phyloP scores from a whole-genome alignment of 148 eudicot genomes.

The Silene conica region DNA sequence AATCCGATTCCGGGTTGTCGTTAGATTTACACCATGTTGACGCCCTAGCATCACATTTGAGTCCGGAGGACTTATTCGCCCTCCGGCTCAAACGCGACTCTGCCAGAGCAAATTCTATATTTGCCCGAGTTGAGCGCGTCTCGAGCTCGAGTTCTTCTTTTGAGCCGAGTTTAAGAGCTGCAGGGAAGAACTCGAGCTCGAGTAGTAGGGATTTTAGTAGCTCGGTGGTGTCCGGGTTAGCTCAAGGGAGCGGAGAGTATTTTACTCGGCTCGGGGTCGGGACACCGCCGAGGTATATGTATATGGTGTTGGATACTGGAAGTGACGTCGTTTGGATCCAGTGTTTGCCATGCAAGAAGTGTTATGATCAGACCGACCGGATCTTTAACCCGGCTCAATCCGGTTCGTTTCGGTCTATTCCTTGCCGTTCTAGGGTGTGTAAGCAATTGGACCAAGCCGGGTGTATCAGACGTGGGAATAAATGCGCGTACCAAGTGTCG shows the following conservation, averaged over 20 bases:
- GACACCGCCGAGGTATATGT: slow-evolving; percentile 64
- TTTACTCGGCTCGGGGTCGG: slow-evolving; percentile 93
- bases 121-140: not conserved
- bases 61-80: slow-evolving; percentile 46
- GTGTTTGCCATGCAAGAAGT: slow-evolving; percentile 68
- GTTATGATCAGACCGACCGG: slow-evolving; percentile 80
- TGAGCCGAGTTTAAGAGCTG: not conserved
- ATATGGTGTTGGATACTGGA: slow-evolving; percentile 92
- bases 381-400: slow-evolving; percentile 67
- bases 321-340: slow-evolving; percentile 96
- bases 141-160: slow-evolving; percentile 8
- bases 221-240: slow-evolving; percentile 72
- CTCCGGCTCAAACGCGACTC: slow-evolving; percentile 58
- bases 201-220: slow-evolving; percentile 49
- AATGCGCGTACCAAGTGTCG: slow-evolving; percentile 70
- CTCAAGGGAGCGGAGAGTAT: slow-evolving; percentile 94
- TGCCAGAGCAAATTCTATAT: slow-evolving; percentile 35
- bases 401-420: slow-evolving; percentile 40
- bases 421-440: slow-evolving; percentile 64
- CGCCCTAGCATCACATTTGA: slow-evolving; percentile 34
- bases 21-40: slow-evolving; percentile 57
- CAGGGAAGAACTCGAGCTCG: slow-evolving; percentile 7
- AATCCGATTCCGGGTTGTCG: slow-evolving; percentile 9
- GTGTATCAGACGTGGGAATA: slow-evolving; percentile 43
- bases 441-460: slow-evolving; percentile 65